Conservation (phyloP, 2,329 filamentous ascomycete genomes). For the Westerdykella aurantiaca region DNA sequence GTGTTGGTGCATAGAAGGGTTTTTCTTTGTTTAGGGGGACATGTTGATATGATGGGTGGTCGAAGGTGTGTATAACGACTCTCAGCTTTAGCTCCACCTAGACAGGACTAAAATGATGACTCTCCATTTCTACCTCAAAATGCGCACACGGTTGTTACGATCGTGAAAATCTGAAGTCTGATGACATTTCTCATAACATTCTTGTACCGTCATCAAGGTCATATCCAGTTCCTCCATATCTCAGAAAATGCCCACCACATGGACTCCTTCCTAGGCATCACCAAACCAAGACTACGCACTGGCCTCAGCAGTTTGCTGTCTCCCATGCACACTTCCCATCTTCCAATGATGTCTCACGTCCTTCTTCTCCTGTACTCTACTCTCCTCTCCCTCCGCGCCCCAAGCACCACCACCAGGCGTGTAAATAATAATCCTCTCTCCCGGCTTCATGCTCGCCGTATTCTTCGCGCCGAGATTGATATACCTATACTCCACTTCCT, state of each 20-base stretch:
- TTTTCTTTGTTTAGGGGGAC: not conserved
- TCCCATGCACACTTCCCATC: constrained; percentile 38
- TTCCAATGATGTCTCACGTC: constrained; percentile 41
- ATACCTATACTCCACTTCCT: constrained; percentile 51
- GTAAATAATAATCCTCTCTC: constrained; percentile 70
- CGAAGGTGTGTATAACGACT: not conserved
- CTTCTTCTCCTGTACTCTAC: constrained; percentile 40
- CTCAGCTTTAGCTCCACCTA: not conserved
- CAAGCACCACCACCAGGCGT: constrained; percentile 78
- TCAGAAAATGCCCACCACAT: not conserved
- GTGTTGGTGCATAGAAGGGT: not conserved
- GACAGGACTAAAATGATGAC: not conserved
- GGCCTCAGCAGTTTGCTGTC: not conserved
- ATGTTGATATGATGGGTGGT: not conserved
- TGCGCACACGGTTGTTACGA: too few relatives aligned
- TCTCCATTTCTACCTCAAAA: not conserved
- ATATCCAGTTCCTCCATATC: not conserved
- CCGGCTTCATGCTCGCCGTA: constrained; percentile 67
- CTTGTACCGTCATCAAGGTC: not conserved
- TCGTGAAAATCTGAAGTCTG: not conserved
- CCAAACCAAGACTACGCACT: not conserved
- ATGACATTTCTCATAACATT: not conserved
- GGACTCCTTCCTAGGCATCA: not conserved
- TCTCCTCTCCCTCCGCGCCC: constrained; percentile 58
- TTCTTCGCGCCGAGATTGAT: constrained; percentile 78